Evolutionary conservation across 495 filamentous ascomycete genomes (phyloP), one percentile per base, ranked within the genome.

Genomic region (Penicillium flavigenum): DNA sequence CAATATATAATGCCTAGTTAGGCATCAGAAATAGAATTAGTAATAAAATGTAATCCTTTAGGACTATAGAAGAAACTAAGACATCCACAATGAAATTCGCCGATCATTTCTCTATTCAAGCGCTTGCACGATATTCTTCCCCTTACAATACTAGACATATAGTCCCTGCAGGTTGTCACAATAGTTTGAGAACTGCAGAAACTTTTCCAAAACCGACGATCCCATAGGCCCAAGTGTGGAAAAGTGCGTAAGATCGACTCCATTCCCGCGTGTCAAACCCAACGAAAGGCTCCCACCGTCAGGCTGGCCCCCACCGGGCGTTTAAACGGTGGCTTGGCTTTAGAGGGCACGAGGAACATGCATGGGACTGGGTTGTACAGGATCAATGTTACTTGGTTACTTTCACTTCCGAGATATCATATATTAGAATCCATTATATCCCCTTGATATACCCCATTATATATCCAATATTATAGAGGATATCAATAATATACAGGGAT

Each of bases 231-330:
- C 16, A 17, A 39, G n/a, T 8, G 36, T 3, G 36, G 1, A 0
- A 17, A 39, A 42, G 38, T 59, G 62, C 48, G 55, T 59, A 66
- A 66, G 59, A 65, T 65, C 44, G 62, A 36, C 59, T 62, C 62
- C 59, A 65, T 60, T 62, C 53, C 59, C 59, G 59, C 49, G 64
- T 65, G 64, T 63, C 61, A 59, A 61, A 61, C 45, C 51, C 50
- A 60, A 43, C 45, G 52, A 62, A 31, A 44, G n/a, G 22, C 54
- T 22, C n/a, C 31, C 31, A 14, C 0, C 12, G 16, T 56, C 45
- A 47, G 45, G 14, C 29, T 31, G 44, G 57, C 42, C 48, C 49
- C 64, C 64, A 67, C 64, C 51, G 59, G 64, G 64, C 64, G 62
- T 53, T 58, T 62, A 66, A 66, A 60, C 56, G 58, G 47, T 59